Evolutionary conservation across 2,329 filamentous ascomycete species (phyloP).

Genomic region (Scortechinia acanthostroma): DNA sequence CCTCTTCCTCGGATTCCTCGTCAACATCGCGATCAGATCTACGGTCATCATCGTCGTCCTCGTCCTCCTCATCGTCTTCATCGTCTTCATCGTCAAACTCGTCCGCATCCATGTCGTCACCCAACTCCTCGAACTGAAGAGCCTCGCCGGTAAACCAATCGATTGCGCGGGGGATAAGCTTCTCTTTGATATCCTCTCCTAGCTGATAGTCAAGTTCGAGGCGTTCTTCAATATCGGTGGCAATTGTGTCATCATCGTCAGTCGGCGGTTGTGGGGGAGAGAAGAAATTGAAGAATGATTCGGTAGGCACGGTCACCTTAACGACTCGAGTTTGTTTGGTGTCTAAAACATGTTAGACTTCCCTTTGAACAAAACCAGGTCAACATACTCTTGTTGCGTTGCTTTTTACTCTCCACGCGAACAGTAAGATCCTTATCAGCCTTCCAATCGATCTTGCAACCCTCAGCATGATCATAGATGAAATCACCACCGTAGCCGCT

Average conservation of each 20-base stretch:
- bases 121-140: constrained; percentile 88
- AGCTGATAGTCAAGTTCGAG: constrained; percentile 98
- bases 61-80: constrained; percentile 79
- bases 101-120: constrained; percentile 74
- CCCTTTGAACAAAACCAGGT: too few species aligned
- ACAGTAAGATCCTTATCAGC: constrained; percentile 86
- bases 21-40: constrained; percentile 2
- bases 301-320: constrained; percentile 97
- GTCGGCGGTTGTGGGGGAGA: constrained; percentile 81
- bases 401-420: constrained; percentile 96
- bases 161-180: constrained; percentile 93
- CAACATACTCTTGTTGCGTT: constrained; percentile 93
- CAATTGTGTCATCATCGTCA: constrained; percentile 61
- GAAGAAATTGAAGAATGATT: constrained; percentile 99
- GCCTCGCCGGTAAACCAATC: constrained; percentile 99
- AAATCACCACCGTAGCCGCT: constrained; percentile 97
- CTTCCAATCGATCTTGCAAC: constrained; percentile 97
- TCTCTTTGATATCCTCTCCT: constrained; percentile 99
- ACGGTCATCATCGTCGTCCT: constrained; percentile 60
- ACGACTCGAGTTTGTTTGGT: constrained; percentile 98
- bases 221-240: constrained; percentile 90
- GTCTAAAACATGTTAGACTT: constrained; percentile 42
- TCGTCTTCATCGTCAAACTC: constrained; percentile 76
- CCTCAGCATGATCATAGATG: constrained; percentile 98
- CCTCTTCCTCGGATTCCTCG: constrained; percentile 73